phyloP scores from a whole-genome alignment of 1,139 yeast genomes.

The Yamadazyma atlantica region DNA sequence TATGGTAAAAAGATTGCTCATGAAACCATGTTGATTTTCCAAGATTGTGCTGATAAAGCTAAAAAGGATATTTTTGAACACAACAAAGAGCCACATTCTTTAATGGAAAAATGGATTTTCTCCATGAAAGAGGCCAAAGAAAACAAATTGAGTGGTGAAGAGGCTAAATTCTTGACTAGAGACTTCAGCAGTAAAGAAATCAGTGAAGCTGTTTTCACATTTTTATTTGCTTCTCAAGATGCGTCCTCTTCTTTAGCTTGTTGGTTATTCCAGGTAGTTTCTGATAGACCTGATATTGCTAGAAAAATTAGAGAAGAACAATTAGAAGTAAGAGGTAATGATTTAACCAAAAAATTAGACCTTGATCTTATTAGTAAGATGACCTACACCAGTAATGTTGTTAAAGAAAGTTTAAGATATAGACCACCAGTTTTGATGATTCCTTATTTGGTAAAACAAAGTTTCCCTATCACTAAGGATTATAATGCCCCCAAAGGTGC shows the following conservation, averaged over 20 bases:
- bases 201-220: slow-evolving; percentile 94
- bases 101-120: slow-evolving; percentile 92
- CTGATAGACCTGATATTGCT: slow-evolving; percentile 91
- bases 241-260: slow-evolving; percentile 98
- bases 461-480: slow-evolving; percentile 75
- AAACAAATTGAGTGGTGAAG: slow-evolving; percentile 45
- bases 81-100: slow-evolving; percentile 83
- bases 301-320: slow-evolving; percentile 89
- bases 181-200: slow-evolving; percentile 89
- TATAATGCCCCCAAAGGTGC: slow-evolving; percentile 96
- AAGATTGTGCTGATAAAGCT: slow-evolving; percentile 81
- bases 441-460: slow-evolving; percentile 87
- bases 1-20: slow-evolving; percentile 93
- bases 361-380: slow-evolving; percentile 79
- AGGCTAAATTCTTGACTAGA: slow-evolving; percentile 62
- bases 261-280: slow-evolving; percentile 94
- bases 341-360: slow-evolving; percentile 58
- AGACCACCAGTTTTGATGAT: slow-evolving; percentile 99
- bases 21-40: slow-evolving; percentile 89
- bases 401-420: slow-evolving; percentile 86
- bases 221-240: slow-evolving; percentile 95
- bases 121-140: slow-evolving; percentile 78
- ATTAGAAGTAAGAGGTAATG: slow-evolving; percentile 74
- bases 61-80: slow-evolving; percentile 68
- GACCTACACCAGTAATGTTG: slow-evolving; percentile 87